phyloP scores from a whole-genome alignment of 1,284 basidiomycete genomes.

The Cryptococcus maquisensis region DNA sequence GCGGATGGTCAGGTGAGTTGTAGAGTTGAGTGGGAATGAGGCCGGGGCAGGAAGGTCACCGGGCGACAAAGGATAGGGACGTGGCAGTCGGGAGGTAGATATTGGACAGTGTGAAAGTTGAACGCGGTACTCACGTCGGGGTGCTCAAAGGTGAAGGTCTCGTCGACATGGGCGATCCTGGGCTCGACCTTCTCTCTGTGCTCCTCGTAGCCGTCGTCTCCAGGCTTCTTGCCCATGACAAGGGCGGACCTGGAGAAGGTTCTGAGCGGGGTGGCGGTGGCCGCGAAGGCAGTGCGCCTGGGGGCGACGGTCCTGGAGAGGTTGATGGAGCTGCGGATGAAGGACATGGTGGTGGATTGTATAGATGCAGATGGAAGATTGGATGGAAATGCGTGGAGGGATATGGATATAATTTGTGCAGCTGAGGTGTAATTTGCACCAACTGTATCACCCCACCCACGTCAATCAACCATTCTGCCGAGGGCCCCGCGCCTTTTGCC shows the following conservation, averaged over 20 bases:
- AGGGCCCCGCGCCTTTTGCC: no score
- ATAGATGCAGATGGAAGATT: slow-evolving; percentile 3
- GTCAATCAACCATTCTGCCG: no score
- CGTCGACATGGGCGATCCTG: slow-evolving; percentile 29
- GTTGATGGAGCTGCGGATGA: slow-evolving; percentile 8
- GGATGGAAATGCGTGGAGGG: not conserved
- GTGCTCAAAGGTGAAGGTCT: slow-evolving; percentile 28
- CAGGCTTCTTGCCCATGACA: slow-evolving; percentile 1
- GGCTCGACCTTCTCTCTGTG: slow-evolving; percentile 38
- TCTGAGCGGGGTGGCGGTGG: not conserved
- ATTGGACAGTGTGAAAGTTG: not conserved
- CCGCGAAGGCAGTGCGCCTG: slow-evolving; percentile 1
- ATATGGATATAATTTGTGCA: not conserved
- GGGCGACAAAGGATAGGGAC: not conserved
- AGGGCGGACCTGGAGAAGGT: slow-evolving; percentile 5
- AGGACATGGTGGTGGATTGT: slow-evolving; percentile 8
- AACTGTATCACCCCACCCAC: no score
- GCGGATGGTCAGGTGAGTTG: not conserved
- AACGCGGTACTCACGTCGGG: slow-evolving; percentile 26
- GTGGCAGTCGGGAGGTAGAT: not conserved
- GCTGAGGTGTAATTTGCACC: no score
- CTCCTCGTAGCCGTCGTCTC: slow-evolving; percentile 32
- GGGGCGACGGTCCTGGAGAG: not conserved
- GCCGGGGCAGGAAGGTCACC: not conserved
- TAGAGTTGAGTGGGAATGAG: not conserved